Percentiles rank a stretch among this genome's conserved stretches.
Evolutionary conservation across 495 filamentous ascomycete genomes (phyloP).

Genomic region (Podospora didyma): DNA sequence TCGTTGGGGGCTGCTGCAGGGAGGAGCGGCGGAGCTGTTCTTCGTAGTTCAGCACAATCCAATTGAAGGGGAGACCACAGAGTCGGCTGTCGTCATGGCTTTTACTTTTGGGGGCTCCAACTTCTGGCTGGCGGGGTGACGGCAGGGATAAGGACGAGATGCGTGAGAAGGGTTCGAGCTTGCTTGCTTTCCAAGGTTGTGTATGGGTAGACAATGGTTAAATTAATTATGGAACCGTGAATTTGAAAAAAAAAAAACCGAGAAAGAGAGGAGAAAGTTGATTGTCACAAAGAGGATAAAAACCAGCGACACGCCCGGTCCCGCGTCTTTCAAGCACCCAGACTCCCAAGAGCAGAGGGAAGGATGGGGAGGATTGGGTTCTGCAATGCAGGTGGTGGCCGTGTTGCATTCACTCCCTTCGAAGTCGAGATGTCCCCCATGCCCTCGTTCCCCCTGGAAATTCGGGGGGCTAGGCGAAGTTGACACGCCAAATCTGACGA

Average conservation of each 20-base stretch:
- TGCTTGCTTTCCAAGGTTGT: no score
- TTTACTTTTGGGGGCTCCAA: not conserved
- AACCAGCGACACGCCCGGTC: no score
- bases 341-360: not conserved
- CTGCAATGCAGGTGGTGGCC: not conserved
- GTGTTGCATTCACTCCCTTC: not conserved
- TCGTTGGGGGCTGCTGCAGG: not conserved
- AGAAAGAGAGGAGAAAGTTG: no score
- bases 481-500: constrained; percentile 1
- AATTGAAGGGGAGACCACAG: not conserved
- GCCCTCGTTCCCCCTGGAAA: constrained; percentile 11
- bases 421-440: constrained; percentile 10
- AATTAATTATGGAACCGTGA: no score
- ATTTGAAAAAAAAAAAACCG: no score
- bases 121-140: not conserved
- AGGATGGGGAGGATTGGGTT: not conserved
- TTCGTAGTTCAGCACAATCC: not conserved
- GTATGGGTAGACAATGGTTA: not conserved
- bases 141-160: not conserved
- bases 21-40: not conserved
- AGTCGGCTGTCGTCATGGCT: constrained; percentile 1
- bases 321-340: no score
- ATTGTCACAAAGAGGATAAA: no score
- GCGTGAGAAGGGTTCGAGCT: not conserved
- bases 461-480: constrained; percentile 28